A percentile compares a stretch with the other conserved stretches of the same genome.
These are phyloP conservation scores for Lenwebbia sp. DNA, from an alignment of 345 rosid genomes.

Conservation along the genomic window DNA sequence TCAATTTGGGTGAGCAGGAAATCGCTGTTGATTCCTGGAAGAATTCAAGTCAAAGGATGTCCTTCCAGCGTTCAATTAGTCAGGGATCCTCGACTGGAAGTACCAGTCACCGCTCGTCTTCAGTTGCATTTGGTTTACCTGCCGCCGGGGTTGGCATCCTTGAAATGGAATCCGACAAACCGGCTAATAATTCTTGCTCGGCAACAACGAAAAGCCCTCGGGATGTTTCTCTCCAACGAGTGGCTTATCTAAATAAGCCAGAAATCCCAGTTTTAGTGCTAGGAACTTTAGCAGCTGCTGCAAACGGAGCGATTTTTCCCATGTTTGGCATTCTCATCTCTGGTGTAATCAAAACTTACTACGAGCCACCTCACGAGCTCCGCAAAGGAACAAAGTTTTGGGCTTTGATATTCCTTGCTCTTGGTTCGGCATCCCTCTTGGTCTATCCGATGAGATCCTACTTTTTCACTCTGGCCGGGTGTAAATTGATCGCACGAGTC, in stretches of 20 bases:
- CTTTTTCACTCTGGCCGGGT: slow-evolving; percentile 56
- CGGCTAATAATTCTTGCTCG: background rate
- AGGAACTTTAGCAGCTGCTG: slow-evolving; percentile 42
- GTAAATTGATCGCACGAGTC: slow-evolving; percentile 46
- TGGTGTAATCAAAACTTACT: slow-evolving; percentile 45
- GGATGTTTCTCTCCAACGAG: slow-evolving; percentile 28
- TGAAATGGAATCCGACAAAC: background rate
- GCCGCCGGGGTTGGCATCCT: too few species aligned
- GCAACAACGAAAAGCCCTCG: slow-evolving; percentile 1
- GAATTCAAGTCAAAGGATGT: slow-evolving; percentile 12
- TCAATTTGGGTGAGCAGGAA: slow-evolving; percentile 4
- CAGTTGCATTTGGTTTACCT: background rate
- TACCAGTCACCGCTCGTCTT: slow-evolving; percentile 19
- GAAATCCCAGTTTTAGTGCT: slow-evolving; percentile 47
- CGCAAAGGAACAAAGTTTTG: slow-evolving; percentile 43
- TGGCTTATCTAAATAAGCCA: slow-evolving; percentile 58
- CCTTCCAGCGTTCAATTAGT: slow-evolving; percentile 11
- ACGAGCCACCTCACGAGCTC: slow-evolving; percentile 34
- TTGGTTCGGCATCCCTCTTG: slow-evolving; percentile 39
- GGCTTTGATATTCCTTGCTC: slow-evolving; percentile 47
- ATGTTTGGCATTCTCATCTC: slow-evolving; percentile 49
- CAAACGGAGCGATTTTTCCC: slow-evolving; percentile 49
- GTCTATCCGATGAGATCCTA: slow-evolving; percentile 35
- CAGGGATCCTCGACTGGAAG: slow-evolving; percentile 24
- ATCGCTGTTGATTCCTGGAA: background rate